These are phyloP conservation scores for Arabidopsis lyrata DNA, from an alignment of 441 rosid genomes.

Conservation along the genomic window DNA sequence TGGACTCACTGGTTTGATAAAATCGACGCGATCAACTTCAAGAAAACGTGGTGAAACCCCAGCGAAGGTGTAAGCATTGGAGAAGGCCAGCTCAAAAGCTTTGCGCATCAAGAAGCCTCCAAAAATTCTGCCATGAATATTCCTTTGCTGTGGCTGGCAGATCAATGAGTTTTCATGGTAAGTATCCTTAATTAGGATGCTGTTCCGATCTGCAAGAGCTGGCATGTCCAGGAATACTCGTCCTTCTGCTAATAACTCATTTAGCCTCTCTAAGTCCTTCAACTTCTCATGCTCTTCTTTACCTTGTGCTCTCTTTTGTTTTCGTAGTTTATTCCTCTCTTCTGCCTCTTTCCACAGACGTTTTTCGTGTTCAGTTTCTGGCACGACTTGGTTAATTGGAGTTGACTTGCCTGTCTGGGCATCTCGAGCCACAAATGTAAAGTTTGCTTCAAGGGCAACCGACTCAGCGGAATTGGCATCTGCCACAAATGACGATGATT, in stretches of 20 bases:
- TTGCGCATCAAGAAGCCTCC: constrained; percentile 83
- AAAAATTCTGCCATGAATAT: constrained; percentile 79
- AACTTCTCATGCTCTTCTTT: constrained; percentile 50
- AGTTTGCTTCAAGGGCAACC: constrained; percentile 73
- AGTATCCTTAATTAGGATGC: constrained; percentile 75
- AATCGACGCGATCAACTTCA: constrained; percentile 90
- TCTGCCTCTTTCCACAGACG: constrained; percentile 73
- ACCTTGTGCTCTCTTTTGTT: constrained; percentile 52
- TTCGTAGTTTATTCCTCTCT: constrained; percentile 66
- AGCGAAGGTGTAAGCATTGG: constrained; percentile 80
- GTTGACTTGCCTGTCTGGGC: constrained; percentile 79
- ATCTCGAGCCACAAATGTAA: constrained; percentile 83
- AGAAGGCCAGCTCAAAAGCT: constrained; percentile 79
- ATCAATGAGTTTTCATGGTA: constrained; percentile 67
- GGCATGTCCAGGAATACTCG: constrained; percentile 81
- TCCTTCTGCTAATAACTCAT: constrained; percentile 71
- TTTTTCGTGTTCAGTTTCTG: constrained; percentile 69
- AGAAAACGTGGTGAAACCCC: constrained; percentile 73
- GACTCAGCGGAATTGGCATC: constrained; percentile 57
- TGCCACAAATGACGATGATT: constrained; percentile 43
- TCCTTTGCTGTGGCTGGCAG: constrained; percentile 86
- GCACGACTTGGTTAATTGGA: constrained; percentile 64
- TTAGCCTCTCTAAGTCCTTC: constrained; percentile 52
- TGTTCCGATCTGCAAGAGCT: constrained; percentile 80
- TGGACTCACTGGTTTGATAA: constrained; percentile 72